phyloP scores from a whole-genome alignment of 306 rosid species.

The Sicyos baderoa region DNA sequence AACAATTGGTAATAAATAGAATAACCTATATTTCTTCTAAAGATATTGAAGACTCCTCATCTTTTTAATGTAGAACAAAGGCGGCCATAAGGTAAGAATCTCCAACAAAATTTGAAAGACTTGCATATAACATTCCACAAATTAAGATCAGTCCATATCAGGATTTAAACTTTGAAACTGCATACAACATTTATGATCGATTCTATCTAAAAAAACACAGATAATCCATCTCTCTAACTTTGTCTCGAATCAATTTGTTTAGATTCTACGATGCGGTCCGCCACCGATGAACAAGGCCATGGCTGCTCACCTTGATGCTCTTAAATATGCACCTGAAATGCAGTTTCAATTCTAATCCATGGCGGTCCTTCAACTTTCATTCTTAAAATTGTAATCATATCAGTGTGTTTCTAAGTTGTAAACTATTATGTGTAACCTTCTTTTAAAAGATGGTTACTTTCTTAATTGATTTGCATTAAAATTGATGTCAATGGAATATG shows the following conservation, averaged over 20 bases:
- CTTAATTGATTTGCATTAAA: too few species aligned
- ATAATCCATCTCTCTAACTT: not conserved
- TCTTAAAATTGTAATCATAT: not conserved
- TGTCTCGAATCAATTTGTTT: constrained; percentile 20
- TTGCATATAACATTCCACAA: too few species aligned
- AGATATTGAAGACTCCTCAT: too few species aligned
- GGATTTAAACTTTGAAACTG: not conserved
- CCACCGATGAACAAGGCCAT: constrained; percentile 99
- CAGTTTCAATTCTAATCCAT: constrained; percentile 80
- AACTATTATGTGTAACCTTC: not conserved
- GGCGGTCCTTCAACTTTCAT: not conserved
- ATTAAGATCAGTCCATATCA: not conserved
- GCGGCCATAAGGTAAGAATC: too few species aligned
- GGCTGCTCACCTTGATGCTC: constrained; percentile 62
- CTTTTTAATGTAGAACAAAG: too few species aligned
- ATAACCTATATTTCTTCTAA: too few species aligned
- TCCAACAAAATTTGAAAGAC: too few species aligned
- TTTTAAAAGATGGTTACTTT: not conserved
- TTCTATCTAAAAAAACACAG: not conserved
- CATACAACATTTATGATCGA: not conserved
- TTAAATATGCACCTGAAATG: constrained; percentile 62
- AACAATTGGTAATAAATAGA: too few species aligned
- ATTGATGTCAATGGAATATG: too few species aligned
- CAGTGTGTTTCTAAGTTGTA: not conserved
- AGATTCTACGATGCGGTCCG: constrained; percentile 91